These are phyloP conservation scores for Orbilia quercus DNA, from an alignment of 2,329 filamentous ascomycete species.

Conservation along the genomic window DNA sequence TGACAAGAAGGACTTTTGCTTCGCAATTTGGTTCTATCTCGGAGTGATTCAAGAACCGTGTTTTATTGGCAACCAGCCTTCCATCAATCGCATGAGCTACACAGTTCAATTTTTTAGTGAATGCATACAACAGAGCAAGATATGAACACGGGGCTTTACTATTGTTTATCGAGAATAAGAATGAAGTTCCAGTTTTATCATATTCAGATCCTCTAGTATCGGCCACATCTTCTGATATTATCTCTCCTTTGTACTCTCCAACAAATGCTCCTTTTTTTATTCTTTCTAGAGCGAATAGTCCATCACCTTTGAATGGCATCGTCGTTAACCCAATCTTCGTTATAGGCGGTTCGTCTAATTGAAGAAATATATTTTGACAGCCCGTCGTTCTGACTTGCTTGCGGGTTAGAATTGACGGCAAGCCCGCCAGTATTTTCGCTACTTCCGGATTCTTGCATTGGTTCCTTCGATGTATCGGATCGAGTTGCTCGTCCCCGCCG, in stretches of 20 bases:
- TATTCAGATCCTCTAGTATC: conserved; percentile 73
- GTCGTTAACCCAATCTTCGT: conserved; percentile 77
- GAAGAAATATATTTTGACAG: conserved; percentile 79
- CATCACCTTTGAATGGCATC: conserved; percentile 76
- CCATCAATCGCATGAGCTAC: conserved; percentile 73
- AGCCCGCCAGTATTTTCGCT: neutral
- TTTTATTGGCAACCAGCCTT: conserved; percentile 80
- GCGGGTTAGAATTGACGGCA: conserved; percentile 62
- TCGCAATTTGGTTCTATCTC: conserved; percentile 71
- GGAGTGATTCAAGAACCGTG: conserved; percentile 85
- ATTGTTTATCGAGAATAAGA: conserved; percentile 69
- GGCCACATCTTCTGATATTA: conserved; percentile 76
- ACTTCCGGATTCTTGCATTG: conserved; percentile 6
- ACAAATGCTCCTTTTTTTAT: conserved; percentile 77
- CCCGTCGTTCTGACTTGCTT: conserved; percentile 69
- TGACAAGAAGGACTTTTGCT: conserved; percentile 76
- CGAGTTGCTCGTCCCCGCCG: conserved; percentile 75
- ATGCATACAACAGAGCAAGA: conserved; percentile 6
- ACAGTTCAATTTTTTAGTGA: conserved; percentile 13
- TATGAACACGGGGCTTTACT: conserved; percentile 61
- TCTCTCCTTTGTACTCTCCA: conserved; percentile 82
- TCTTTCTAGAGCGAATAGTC: conserved; percentile 77
- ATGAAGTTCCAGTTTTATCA: conserved; percentile 63
- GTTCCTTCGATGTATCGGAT: conserved; percentile 73
- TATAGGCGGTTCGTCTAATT: conserved; percentile 74